Evolutionary conservation across 2,329 filamentous ascomycete genomes (phyloP), one percentile per base, ranked within the genome.

Genomic region (Aspergillus bombycis): DNA sequence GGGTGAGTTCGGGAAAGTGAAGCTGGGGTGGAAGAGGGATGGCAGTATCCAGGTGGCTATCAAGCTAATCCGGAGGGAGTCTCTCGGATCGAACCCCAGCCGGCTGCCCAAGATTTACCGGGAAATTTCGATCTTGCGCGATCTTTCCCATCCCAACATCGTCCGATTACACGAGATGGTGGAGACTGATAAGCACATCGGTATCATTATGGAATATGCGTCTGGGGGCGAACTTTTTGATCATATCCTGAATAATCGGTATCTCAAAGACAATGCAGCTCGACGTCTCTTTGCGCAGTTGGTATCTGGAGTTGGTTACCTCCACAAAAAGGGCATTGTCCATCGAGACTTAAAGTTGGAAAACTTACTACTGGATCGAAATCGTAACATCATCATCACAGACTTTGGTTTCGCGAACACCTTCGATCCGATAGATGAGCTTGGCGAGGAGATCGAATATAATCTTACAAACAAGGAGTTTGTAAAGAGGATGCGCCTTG

Each of bases 381-480:
- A 99, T 76, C 91, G 93, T 67, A 99, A 99, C 82, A 98, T 99
- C 74, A 99, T 99, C 80, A 99, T 99, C 75, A 99, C 95, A 19
- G 95, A 99, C 80, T 99, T 99, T 79, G 95, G 95, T 21, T 99
- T 99, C 77, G 95, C 95, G 70, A 99, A 99, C 79, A 98, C 94
- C 0, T 99, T 99, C 75, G 91, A 97, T 74, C 88, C 95, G 0
- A 81, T 84, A 41, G 95, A 99, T 74, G 93, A 97, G 76, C 85
- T 99, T 45, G 88, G 87, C 5, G 93, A 97, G 64, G 94, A 97
- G 63, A 91, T 97, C 68, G 95, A 98, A 78, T 87, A 93, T 72
- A 92, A 93, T 67, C 82, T 99, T 26, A 86, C 88, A 30, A 94
- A 97, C 74, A 91, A 92, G 68, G 94, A 97, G 21, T 95, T 90